These are phyloP conservation scores for Salicornia ramosissima DNA, from an alignment of 148 eudicot genomes.

Conservation along the genomic window DNA sequence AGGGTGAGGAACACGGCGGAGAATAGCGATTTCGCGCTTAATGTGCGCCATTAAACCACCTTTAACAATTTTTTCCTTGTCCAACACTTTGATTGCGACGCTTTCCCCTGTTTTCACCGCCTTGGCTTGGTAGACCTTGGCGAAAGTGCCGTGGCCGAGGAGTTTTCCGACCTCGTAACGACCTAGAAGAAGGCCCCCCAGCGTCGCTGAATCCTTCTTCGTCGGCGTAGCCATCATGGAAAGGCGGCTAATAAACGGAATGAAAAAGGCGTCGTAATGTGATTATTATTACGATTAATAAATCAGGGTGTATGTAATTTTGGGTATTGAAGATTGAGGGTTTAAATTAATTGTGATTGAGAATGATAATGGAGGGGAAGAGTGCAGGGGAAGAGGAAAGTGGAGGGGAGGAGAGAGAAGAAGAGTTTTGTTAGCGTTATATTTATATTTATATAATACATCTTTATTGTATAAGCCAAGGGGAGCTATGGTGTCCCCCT, in stretches of 20 bases:
- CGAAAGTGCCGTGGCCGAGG: constrained; percentile 57
- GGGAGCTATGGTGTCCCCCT: too few species aligned
- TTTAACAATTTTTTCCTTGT: constrained; percentile 58
- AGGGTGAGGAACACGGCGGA: constrained; percentile 54
- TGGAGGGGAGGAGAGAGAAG: neutral
- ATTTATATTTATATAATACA: too few species aligned
- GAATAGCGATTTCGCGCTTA: constrained; percentile 55
- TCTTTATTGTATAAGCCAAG: too few species aligned
- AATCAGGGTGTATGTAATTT: too few species aligned
- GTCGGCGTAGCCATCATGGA: constrained; percentile 8
- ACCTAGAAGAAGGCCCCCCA: constrained; percentile 33
- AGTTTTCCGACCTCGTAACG: constrained; percentile 50
- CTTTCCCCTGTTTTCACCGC: constrained; percentile 33
- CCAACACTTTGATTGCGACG: constrained; percentile 55
- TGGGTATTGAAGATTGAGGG: neutral
- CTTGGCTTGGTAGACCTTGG: constrained; percentile 51
- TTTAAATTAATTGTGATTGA: neutral
- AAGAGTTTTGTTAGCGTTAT: too few species aligned
- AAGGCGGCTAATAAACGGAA: too few species aligned
- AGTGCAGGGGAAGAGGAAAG: neutral
- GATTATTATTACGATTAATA: too few species aligned
- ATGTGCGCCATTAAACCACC: constrained; percentile 50
- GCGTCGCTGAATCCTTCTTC: constrained; percentile 3
- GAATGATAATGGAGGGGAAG: neutral
- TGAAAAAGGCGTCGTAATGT: too few species aligned